Evolutionary conservation across 768 basidiomycete genomes (phyloP), one percentile per base, ranked within the genome.

Genomic region (Chalciporus pseudorubinellus): DNA sequence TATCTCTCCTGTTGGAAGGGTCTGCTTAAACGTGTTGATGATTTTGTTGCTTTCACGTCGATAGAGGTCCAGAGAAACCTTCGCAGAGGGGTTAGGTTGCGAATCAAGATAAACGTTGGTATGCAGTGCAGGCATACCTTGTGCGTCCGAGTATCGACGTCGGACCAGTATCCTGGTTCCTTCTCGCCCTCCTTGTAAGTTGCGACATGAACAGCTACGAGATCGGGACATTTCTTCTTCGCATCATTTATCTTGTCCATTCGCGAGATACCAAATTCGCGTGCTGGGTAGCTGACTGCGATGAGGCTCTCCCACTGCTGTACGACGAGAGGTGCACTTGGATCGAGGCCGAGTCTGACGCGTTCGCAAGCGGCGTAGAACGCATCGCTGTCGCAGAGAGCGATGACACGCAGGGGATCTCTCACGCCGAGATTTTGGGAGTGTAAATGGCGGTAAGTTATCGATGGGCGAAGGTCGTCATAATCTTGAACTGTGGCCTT

Each of bases 61-160:
- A 70, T 98, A 98, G 59, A 89, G 83, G 67, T 98, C 95, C 48
- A 98, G 76, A 12, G 93, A 95, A 34, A 98, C 89, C 89, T 92
- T 36, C 48, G 36, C 4, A 12, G 10, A 33, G 6, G 26, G n/a
- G 14, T 28, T 21, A 7, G 7, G 33, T 44, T 24, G 38, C 29
- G 44, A 22, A 21, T 44, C 49, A 36, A 48, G 24, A 40, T 28
- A 33, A 50, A 14, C 21, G n/a, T 41, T 14, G 36, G 29, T 19
- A n/a, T 39, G 29, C 21, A 12, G 34, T 31, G 47, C 59, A 14
- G 22, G 48, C 60, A 19, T 59, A 92, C 94, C 79, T 99, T 99
- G 74, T 99, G 95, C 13, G 93, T 95, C 52, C 79, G 77, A 1
- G 87, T 85, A 66, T 95, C 86, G 12, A 94, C 83, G 57, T 94